These are phyloP conservation scores for Aspergillus egyptiacus DNA, from an alignment of 495 filamentous ascomycete species.

Conservation along the genomic window DNA sequence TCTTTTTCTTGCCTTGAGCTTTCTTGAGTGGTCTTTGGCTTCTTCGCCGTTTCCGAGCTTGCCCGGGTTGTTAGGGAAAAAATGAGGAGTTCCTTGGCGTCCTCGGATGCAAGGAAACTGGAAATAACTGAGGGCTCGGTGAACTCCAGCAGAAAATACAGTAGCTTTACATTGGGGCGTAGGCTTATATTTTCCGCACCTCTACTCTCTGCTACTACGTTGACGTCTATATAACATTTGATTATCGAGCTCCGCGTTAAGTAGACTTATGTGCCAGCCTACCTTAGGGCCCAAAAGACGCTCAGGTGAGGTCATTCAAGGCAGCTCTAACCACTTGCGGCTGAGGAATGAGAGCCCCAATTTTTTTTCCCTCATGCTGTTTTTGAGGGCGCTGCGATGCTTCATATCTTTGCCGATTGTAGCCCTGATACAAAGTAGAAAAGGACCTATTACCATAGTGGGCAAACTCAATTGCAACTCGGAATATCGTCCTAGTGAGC, in stretches of 20 bases:
- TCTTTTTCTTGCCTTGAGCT: neutral
- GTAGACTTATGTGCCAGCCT: too few species aligned
- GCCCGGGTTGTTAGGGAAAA: slow-evolving; percentile 19
- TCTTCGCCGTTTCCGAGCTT: neutral
- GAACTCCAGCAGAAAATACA: neutral
- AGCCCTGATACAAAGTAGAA: too few species aligned
- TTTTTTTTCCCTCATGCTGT: neutral
- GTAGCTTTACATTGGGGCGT: neutral
- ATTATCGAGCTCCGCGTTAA: too few species aligned
- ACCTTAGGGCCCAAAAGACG: too few species aligned
- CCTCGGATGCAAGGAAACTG: slow-evolving; percentile 30
- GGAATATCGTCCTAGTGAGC: too few species aligned
- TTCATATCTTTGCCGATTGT: too few species aligned
- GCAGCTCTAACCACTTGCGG: slow-evolving; percentile 1
- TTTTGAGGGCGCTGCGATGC: neutral
- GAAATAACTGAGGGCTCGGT: neutral
- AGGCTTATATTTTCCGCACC: too few species aligned
- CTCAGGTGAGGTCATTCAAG: too few species aligned
- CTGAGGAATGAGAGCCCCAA: neutral
- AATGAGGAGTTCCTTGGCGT: slow-evolving; percentile 36
- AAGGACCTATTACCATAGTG: too few species aligned
- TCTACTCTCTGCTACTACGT: neutral
- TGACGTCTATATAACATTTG: too few species aligned
- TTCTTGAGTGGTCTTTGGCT: neutral
- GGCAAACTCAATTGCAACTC: too few species aligned